These are phyloP conservation scores for Phoma sp. DNA, from an alignment of 2,329 filamentous ascomycete species.

Conservation along the genomic window DNA sequence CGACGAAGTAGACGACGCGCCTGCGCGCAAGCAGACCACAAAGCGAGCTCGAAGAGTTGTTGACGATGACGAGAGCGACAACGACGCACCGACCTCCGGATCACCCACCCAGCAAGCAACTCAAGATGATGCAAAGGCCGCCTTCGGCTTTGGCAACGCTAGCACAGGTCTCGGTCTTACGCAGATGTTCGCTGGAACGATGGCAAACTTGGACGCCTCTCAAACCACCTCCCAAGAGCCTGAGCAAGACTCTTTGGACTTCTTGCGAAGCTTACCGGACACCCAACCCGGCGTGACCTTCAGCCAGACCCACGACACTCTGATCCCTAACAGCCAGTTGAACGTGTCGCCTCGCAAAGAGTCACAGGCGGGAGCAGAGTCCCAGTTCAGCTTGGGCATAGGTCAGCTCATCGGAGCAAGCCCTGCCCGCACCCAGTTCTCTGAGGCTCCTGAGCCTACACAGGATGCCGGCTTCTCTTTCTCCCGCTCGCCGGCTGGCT, in stretches of 20 bases:
- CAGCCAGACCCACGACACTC: conserved; percentile 66
- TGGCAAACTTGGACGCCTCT: conserved; percentile 68
- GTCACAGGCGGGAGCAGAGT: conserved; percentile 26
- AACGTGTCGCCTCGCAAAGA: conserved; percentile 33
- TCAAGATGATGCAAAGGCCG: conserved; percentile 45
- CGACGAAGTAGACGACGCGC: conserved; percentile 40
- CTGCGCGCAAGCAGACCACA: conserved; percentile 58
- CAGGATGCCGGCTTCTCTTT: conserved; percentile 81
- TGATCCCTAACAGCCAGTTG: conserved; percentile 65
- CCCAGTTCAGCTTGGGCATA: conserved; percentile 44
- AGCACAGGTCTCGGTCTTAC: conserved; percentile 71
- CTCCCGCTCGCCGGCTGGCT: conserved; percentile 72
- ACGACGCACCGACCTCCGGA: conserved; percentile 21
- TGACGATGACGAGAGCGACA: conserved; percentile 61
- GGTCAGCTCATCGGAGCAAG: conserved; percentile 46
- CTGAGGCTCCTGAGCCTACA: conserved; percentile 76
- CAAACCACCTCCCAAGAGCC: conserved; percentile 40
- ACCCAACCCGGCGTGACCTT: conserved; percentile 63
- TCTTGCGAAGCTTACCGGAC: conserved; percentile 60
- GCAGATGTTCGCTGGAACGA: conserved; percentile 89
- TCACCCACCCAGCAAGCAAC: conserved; percentile 34
- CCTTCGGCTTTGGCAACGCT: conserved; percentile 50
- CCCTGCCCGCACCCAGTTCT: conserved; percentile 65
- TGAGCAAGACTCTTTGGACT: conserved; percentile 60
- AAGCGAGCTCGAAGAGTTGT: conserved; percentile 64